Percentiles rank a stretch among this genome's conserved stretches.
These are phyloP conservation scores for Talaromyces proteolyticus DNA, from an alignment of 495 filamentous ascomycete genomes.

Conservation along the genomic window DNA sequence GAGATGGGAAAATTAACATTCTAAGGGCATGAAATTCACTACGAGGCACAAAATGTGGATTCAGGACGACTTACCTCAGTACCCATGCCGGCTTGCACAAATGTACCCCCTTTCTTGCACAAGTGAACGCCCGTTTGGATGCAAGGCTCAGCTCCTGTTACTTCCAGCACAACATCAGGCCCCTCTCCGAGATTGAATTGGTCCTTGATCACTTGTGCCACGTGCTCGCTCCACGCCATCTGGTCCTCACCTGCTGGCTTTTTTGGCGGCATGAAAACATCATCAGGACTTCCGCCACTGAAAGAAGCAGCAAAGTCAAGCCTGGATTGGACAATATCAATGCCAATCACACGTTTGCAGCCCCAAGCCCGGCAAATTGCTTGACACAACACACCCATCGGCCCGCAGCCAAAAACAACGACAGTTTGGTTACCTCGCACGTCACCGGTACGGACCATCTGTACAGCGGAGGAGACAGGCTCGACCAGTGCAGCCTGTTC, in stretches of 20 bases:
- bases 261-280: slow-evolving; percentile 52
- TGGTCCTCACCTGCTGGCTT: slow-evolving; percentile 9
- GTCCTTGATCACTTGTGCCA: slow-evolving; percentile 48
- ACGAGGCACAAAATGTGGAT: background rate
- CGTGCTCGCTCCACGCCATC: slow-evolving; percentile 55
- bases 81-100: slow-evolving; percentile 85
- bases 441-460: slow-evolving; percentile 63
- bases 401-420: slow-evolving; percentile 81
- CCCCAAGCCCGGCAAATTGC: slow-evolving; percentile 71
- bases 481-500: slow-evolving; percentile 84
- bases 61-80: slow-evolving; percentile 45
- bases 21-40: slow-evolving; percentile 1
- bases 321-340: slow-evolving; percentile 68
- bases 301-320: slow-evolving; percentile 64
- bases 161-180: slow-evolving; percentile 79
- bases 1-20: slow-evolving; percentile 81
- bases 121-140: slow-evolving; percentile 70
- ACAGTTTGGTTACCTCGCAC: slow-evolving; percentile 68
- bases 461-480: slow-evolving; percentile 76
- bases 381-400: slow-evolving; percentile 76
- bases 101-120: slow-evolving; percentile 67
- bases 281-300: slow-evolving; percentile 52
- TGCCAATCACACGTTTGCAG: slow-evolving; percentile 65
- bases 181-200: slow-evolving; percentile 41
- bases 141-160: slow-evolving; percentile 70